A percentile compares a stretch with the other conserved stretches of the same genome.
phyloP scores from a whole-genome alignment of 441 rosid genomes.

The Populus hybrid region DNA sequence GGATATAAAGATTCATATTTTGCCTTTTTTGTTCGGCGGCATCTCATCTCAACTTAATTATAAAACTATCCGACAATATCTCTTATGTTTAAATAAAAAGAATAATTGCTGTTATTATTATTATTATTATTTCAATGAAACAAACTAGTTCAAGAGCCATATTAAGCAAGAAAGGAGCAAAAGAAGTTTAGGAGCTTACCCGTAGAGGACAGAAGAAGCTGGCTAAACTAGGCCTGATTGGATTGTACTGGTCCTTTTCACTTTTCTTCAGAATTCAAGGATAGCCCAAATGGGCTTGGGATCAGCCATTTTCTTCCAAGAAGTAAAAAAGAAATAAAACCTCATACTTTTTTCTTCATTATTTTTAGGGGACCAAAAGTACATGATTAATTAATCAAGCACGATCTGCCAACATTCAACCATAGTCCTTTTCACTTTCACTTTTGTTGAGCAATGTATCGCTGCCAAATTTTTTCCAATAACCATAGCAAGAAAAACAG shows the following conservation, averaged over 20 bases:
- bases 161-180: too few relatives aligned
- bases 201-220: background rate
- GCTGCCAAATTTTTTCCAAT: too few relatives aligned
- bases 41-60: constrained; percentile 38
- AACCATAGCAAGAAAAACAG: too few relatives aligned
- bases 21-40: constrained; percentile 74
- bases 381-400: too few relatives aligned
- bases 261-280: background rate
- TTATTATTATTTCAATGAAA: background rate
- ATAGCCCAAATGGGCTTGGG: background rate
- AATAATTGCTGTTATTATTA: background rate
- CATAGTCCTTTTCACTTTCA: too few relatives aligned
- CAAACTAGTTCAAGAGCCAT: background rate
- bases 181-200: background rate
- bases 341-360: background rate
- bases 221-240: background rate
- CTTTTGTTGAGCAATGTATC: too few relatives aligned
- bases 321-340: background rate
- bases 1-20: constrained; percentile 67
- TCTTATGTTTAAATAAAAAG: background rate
- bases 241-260: background rate
- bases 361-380: too few relatives aligned
- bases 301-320: background rate
- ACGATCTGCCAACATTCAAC: too few relatives aligned
- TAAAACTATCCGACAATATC: background rate